phyloP scores from a whole-genome alignment of 805 yeast species.

The Starmerella sirachaensis region DNA sequence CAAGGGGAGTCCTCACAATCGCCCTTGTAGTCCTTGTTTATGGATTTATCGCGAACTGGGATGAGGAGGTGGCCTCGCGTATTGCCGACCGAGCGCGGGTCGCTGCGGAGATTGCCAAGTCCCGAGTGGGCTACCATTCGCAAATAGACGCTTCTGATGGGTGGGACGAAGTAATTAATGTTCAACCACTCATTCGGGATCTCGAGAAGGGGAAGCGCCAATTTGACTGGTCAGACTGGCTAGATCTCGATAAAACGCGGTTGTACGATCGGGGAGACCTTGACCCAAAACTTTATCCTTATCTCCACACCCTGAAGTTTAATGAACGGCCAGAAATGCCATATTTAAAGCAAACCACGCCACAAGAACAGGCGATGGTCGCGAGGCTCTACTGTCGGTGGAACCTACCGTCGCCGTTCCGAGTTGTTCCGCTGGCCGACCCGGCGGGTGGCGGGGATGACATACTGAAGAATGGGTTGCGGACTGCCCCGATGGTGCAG shows the following conservation, averaged over 20 bases:
- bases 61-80: neutral
- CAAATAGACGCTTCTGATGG: neutral
- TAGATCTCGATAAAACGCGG: conserved; percentile 21
- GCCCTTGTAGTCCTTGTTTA: neutral
- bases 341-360: conserved; percentile 3
- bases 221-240: conserved; percentile 26
- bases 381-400: conserved; percentile 17
- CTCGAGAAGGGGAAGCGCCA: conserved; percentile 7
- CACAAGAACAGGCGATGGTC: conserved; percentile 19
- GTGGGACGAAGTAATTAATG: conserved; percentile 11
- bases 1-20: neutral
- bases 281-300: conserved; percentile 15
- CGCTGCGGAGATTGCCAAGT: neutral
- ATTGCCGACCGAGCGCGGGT: neutral
- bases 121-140: no score
- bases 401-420: conserved; percentile 15
- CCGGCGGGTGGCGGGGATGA: conserved; percentile 3
- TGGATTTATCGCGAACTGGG: neutral
- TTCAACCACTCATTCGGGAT: conserved; percentile 3
- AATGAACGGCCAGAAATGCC: conserved; percentile 10
- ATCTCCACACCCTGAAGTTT: conserved; percentile 3
- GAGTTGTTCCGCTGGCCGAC: conserved; percentile 12
- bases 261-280: conserved; percentile 11
- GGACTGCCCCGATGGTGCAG: conserved; percentile 5
- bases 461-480: neutral